Evolutionary conservation across 352 stramenopile genomes (phyloP).

Genomic region (Pythium insidiosum): DNA sequence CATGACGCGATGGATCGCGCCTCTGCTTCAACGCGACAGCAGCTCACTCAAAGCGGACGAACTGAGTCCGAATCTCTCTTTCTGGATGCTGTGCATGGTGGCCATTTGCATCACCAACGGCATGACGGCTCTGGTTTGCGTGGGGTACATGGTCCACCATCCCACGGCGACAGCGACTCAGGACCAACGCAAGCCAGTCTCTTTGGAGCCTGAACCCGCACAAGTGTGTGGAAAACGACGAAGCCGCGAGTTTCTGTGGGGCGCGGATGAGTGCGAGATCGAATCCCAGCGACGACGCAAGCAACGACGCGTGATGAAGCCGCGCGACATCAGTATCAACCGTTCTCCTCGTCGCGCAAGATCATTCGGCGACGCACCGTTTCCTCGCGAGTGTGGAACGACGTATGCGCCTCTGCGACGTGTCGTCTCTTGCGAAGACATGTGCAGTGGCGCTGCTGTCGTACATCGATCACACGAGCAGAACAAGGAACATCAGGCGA

Average conservation of each 20-base stretch:
- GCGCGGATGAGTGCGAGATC: slow-evolving; percentile 2
- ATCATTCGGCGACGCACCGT: slow-evolving; percentile 10
- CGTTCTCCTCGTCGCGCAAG: slow-evolving; percentile 1
- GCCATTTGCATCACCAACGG: slow-evolving; percentile 18
- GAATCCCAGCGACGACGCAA: slow-evolving; percentile 13
- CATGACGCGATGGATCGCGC: slow-evolving; percentile 4
- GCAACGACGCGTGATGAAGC: slow-evolving; percentile 10
- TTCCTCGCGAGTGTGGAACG: no score
- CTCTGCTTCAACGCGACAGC: slow-evolving; percentile 3
- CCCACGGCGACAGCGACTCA: background rate
- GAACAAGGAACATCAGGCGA: no score
- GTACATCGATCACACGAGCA: background rate
- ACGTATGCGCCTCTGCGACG: slow-evolving; percentile 13
- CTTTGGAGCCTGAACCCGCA: slow-evolving; percentile 1
- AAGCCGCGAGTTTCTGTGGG: no score
- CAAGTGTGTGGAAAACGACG: no score
- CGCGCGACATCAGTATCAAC: background rate
- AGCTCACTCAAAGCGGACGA: no score
- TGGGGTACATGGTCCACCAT: slow-evolving; percentile 17
- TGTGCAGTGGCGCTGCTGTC: no score
- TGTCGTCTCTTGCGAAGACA: slow-evolving; percentile 14
- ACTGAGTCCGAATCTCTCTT: no score
- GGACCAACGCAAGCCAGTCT: slow-evolving; percentile 7
- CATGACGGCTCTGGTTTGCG: slow-evolving; percentile 15
- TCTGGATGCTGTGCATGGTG: slow-evolving; percentile 23